phyloP scores from a whole-genome alignment of 257 asterid genomes.

The Ophiorrhiza pumila region DNA sequence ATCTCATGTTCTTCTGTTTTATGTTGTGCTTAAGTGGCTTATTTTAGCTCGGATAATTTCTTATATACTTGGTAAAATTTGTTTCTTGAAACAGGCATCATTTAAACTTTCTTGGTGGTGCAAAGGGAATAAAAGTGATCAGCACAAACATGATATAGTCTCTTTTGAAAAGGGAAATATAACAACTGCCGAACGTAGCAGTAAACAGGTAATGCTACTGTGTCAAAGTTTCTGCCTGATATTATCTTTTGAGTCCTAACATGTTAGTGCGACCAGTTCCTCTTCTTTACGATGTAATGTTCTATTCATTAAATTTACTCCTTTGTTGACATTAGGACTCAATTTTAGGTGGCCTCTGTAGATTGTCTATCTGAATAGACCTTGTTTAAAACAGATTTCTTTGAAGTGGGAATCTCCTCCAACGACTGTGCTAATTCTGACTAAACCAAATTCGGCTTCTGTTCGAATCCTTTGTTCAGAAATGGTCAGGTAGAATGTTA shows the following conservation, averaged over 20 bases:
- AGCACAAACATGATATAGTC: slow-evolving; percentile 88
- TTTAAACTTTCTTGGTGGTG: slow-evolving; percentile 91
- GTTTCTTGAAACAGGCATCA: slow-evolving; percentile 60
- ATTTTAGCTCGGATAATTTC: neutral
- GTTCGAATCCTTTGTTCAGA: slow-evolving; percentile 66
- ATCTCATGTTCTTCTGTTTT: neutral
- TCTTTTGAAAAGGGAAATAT: slow-evolving; percentile 94
- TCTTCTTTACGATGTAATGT: neutral
- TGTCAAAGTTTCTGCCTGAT: slow-evolving; percentile 3
- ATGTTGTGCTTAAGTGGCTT: neutral
- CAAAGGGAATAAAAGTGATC: slow-evolving; percentile 88
- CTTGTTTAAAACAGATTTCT: slow-evolving; percentile 42
- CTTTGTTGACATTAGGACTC: neutral
- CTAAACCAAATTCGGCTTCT: slow-evolving; percentile 78
- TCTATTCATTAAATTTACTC: neutral
- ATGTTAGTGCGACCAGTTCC: too few relatives aligned
- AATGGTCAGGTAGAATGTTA: slow-evolving; percentile 68
- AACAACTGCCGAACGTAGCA: slow-evolving; percentile 93
- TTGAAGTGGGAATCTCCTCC: slow-evolving; percentile 96
- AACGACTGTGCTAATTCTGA: slow-evolving; percentile 73
- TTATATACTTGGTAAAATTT: slow-evolving; percentile 2
- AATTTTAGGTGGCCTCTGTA: neutral
- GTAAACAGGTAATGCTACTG: slow-evolving; percentile 62
- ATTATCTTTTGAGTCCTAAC: slow-evolving; percentile 6
- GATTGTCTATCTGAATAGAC: slow-evolving; percentile 6